These are phyloP conservation scores for Osmozyma mogii DNA, from an alignment of 805 yeast species.

Conservation along the genomic window DNA sequence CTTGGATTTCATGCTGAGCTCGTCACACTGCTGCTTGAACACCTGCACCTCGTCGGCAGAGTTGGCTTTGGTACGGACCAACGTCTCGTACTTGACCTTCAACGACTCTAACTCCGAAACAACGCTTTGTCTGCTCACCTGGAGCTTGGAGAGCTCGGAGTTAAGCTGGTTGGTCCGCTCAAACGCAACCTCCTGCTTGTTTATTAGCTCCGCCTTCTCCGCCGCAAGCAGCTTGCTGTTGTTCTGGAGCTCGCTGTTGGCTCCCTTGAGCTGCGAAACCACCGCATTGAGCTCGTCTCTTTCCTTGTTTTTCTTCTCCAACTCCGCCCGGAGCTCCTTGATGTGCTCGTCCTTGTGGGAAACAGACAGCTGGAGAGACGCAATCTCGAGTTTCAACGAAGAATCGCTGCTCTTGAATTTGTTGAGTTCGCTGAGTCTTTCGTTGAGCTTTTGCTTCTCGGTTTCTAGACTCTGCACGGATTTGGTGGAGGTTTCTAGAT, in stretches of 20 bases:
- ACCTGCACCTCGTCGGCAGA: conserved; percentile 34
- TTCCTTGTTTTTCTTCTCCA: conserved; percentile 26
- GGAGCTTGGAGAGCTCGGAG: conserved; percentile 32
- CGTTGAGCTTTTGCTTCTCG: conserved; percentile 34
- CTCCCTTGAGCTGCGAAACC: conserved; percentile 32
- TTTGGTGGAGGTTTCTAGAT: conserved; percentile 14
- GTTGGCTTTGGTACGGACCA: conserved; percentile 24
- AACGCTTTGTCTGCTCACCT: conserved; percentile 35
- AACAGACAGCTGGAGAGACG: conserved; percentile 37
- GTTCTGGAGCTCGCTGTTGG: conserved; percentile 31
- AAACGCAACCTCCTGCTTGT: conserved; percentile 33
- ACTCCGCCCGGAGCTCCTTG: conserved; percentile 26
- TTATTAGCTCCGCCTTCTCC: conserved; percentile 32
- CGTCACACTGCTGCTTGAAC: conserved; percentile 64
- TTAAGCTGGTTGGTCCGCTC: conserved; percentile 24
- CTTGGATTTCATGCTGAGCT: conserved; percentile 53
- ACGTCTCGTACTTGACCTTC: conserved; percentile 27
- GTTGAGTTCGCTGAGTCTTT: conserved; percentile 21
- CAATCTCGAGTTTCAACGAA: conserved; percentile 41
- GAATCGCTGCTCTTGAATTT: conserved; percentile 31
- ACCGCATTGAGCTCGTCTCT: conserved; percentile 31
- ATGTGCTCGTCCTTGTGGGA: conserved; percentile 38
- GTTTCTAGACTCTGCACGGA: conserved; percentile 19
- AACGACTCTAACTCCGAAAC: conserved; percentile 32
- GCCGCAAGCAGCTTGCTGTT: conserved; percentile 27